A percentile compares a stretch with the other conserved stretches of the same genome.
Evolutionary conservation across 164 flowering plant genomes (phyloP).

Genomic region (Aristolochia fimbriata): DNA sequence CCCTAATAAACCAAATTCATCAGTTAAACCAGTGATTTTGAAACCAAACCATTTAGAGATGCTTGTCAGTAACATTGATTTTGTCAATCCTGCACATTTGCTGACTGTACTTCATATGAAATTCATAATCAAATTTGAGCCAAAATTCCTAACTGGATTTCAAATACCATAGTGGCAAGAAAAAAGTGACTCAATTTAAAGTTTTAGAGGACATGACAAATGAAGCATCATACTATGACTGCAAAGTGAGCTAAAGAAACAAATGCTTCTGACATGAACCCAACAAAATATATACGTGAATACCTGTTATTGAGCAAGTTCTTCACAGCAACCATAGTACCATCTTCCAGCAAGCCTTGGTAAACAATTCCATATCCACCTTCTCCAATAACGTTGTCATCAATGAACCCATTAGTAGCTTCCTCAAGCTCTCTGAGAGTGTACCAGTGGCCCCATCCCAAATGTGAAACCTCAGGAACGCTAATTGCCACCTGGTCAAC

Average conservation of each 20-base stretch:
- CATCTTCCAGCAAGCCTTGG: constrained; percentile 42
- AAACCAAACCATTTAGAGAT: neutral
- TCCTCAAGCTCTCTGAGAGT: constrained; percentile 63
- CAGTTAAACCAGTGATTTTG: neutral
- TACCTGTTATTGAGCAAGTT: constrained; percentile 70
- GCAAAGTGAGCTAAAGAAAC: too few species aligned
- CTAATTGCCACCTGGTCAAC: constrained; percentile 23
- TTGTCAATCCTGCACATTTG: too few species aligned
- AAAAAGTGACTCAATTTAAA: too few species aligned
- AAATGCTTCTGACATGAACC: too few species aligned
- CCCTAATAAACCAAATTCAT: constrained; percentile 26
- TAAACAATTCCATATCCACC: constrained; percentile 75
- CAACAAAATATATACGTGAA: too few species aligned
- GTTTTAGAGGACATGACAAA: too few species aligned
- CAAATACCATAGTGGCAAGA: too few species aligned
- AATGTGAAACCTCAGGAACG: constrained; percentile 61
- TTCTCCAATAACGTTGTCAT: constrained; percentile 66
- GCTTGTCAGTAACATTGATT: too few species aligned
- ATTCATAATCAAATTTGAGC: too few species aligned
- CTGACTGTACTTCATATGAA: too few species aligned
- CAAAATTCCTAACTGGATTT: too few species aligned
- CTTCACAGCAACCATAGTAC: constrained; percentile 45
- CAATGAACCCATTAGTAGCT: constrained; percentile 46
- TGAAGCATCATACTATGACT: too few species aligned
- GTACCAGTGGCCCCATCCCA: constrained; percentile 82